phyloP scores from a whole-genome alignment of 441 rosid species.

The Theobroma grandiflorum region DNA sequence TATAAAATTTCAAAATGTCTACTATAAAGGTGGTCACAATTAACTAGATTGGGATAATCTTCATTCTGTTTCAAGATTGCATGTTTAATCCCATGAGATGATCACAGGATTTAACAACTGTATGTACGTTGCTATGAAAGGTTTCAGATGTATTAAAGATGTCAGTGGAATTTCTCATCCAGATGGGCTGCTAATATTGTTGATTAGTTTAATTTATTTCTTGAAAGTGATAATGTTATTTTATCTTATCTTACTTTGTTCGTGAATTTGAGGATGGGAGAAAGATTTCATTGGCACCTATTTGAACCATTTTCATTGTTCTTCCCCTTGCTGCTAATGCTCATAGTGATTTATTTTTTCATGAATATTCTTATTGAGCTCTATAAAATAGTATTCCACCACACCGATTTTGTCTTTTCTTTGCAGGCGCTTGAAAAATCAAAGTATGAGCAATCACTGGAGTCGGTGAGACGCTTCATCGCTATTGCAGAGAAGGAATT shows the following conservation, averaged over 20 bases:
- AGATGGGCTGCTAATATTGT: background rate
- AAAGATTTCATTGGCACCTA: background rate
- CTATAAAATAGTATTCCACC: background rate
- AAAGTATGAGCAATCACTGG: slow-evolving; percentile 89
- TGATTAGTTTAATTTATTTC: background rate
- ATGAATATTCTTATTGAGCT: background rate
- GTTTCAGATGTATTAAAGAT: slow-evolving; percentile 8
- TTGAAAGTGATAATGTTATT: background rate
- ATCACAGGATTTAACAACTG: background rate
- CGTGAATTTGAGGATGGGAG: background rate
- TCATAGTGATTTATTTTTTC: background rate
- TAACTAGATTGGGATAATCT: background rate
- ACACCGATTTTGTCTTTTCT: slow-evolving; percentile 19
- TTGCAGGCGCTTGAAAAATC: slow-evolving; percentile 84
- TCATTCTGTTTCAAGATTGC: background rate
- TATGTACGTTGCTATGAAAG: slow-evolving; percentile 8
- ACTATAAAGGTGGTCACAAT: background rate
- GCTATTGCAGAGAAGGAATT: slow-evolving; percentile 78
- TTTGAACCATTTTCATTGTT: background rate
- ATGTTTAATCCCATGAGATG: background rate
- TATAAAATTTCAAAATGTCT: background rate
- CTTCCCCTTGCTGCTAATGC: background rate
- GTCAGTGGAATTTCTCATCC: slow-evolving; percentile 3
- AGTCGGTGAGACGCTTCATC: slow-evolving; percentile 78
- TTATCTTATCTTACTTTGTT: background rate